Conservation (phyloP, 2,329 filamentous ascomycete species). For the Fusarium pseudoanthophilum region DNA sequence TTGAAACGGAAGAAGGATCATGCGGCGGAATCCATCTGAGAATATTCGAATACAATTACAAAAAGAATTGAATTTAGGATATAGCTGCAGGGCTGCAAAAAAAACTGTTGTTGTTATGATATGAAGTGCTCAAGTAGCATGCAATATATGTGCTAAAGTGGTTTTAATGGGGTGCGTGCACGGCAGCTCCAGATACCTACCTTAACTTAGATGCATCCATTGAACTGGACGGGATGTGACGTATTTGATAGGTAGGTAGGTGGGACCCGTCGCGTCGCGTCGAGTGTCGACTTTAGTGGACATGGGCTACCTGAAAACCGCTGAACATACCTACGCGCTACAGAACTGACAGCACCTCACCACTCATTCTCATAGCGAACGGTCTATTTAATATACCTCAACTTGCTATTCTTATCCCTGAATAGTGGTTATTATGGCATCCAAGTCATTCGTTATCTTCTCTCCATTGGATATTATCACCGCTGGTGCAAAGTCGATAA, state of each 20-base stretch:
- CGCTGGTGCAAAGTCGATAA: neutral
- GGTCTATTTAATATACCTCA: neutral
- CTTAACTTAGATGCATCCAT: neutral
- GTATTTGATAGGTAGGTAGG: slow-evolving; percentile 11
- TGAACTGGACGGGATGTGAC: slow-evolving; percentile 10
- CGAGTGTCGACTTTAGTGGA: slow-evolving; percentile 6
- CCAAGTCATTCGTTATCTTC: neutral
- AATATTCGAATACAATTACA: slow-evolving; percentile 1
- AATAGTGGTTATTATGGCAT: neutral
- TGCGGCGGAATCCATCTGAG: slow-evolving; percentile 31
- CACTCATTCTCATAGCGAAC: neutral
- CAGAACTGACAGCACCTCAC: neutral
- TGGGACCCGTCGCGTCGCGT: slow-evolving; percentile 14
- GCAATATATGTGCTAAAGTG: slow-evolving; percentile 30
- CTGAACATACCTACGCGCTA: neutral
- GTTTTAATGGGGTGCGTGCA: slow-evolving; percentile 20
- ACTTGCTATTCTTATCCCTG: neutral
- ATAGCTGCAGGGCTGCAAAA: slow-evolving; percentile 18
- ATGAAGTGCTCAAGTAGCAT: slow-evolving; percentile 10
- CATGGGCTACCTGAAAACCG: neutral
- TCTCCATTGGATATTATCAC: neutral
- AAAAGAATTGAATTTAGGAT: slow-evolving; percentile 11
- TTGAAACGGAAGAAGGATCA: slow-evolving; percentile 38
- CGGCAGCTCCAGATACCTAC: neutral
- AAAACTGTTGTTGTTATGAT: slow-evolving; percentile 26